These are phyloP conservation scores for Lentinula aciculospora DNA, from an alignment of 768 basidiomycete species.

Conservation along the genomic window DNA sequence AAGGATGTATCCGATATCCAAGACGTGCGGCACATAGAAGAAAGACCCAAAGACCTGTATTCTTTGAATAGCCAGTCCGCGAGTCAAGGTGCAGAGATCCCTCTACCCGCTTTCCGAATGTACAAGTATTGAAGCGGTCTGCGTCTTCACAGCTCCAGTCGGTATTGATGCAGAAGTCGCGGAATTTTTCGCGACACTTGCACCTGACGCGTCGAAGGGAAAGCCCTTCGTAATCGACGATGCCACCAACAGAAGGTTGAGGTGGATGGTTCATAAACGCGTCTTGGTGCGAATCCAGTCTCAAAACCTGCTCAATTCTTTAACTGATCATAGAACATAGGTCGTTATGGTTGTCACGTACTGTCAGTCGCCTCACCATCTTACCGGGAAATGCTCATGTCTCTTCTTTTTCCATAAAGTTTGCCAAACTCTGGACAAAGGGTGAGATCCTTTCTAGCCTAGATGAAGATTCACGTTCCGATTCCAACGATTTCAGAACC, in stretches of 20 bases:
- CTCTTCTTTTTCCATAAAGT: conserved; percentile 17
- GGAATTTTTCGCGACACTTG: conserved; percentile 31
- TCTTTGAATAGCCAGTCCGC: conserved; percentile 27
- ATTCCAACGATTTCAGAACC: conserved; percentile 21
- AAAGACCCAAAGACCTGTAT: conserved; percentile 24
- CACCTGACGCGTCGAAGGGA: conserved; percentile 8
- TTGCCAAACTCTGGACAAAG: conserved; percentile 42
- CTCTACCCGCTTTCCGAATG: neutral
- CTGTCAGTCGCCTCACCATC: conserved; percentile 19
- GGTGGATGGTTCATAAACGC: conserved; percentile 42
- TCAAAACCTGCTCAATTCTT: neutral
- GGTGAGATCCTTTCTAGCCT: conserved; percentile 17
- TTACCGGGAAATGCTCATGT: neutral
- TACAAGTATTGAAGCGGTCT: neutral
- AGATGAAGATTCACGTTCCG: neutral
- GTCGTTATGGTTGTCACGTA: conserved; percentile 42
- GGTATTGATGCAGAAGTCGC: conserved; percentile 44
- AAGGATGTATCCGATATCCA: neutral
- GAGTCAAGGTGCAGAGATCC: conserved; percentile 1
- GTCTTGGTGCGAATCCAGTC: conserved; percentile 26
- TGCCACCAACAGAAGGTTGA: conserved; percentile 33
- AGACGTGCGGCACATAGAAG: conserved; percentile 11
- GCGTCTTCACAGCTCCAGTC: conserved; percentile 2
- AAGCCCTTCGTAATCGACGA: conserved; percentile 32
- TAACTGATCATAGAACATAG: conserved; percentile 10